Percentiles rank a stretch among this genome's conserved stretches.
Evolutionary conservation across 257 asterid genomes (phyloP).

Genomic region (Gentiana straminea): DNA sequence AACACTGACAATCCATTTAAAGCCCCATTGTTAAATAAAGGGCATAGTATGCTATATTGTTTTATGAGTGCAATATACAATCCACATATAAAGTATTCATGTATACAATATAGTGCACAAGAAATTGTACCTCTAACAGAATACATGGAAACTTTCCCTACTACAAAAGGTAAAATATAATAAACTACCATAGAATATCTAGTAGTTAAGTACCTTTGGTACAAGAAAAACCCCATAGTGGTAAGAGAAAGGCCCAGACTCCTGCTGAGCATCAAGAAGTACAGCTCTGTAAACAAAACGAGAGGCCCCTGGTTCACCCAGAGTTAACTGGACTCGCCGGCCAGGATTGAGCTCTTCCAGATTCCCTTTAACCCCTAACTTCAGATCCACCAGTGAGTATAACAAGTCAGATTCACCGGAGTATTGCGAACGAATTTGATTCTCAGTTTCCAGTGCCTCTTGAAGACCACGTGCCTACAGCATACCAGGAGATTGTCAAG

Average conservation of each 20-base stretch:
- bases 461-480: slow-evolving; percentile 50
- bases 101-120: no score
- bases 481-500: slow-evolving; percentile 12
- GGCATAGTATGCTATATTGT: no score
- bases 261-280: slow-evolving; percentile 67
- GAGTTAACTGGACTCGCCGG: slow-evolving; percentile 54
- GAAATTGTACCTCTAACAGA: no score
- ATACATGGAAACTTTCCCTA: not conserved
- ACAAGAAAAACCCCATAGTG: slow-evolving; percentile 75
- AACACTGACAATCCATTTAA: no score
- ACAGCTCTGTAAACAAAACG: slow-evolving; percentile 51
- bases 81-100: no score
- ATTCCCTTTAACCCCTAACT: slow-evolving; percentile 63
- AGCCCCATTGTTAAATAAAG: no score
- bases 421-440: slow-evolving; percentile 41
- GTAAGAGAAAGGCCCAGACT: slow-evolving; percentile 46
- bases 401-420: slow-evolving; percentile 40
- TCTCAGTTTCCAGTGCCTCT: slow-evolving; percentile 60
- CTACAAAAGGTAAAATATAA: not conserved
- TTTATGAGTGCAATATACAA: no score
- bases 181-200: not conserved
- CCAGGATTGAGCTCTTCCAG: slow-evolving; percentile 65
- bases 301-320: slow-evolving; percentile 72
- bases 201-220: slow-evolving; percentile 53
- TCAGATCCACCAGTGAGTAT: slow-evolving; percentile 76